These are phyloP conservation scores for Rhodotorula sp. DNA, from an alignment of 1,284 basidiomycete genomes.

Conservation along the genomic window DNA sequence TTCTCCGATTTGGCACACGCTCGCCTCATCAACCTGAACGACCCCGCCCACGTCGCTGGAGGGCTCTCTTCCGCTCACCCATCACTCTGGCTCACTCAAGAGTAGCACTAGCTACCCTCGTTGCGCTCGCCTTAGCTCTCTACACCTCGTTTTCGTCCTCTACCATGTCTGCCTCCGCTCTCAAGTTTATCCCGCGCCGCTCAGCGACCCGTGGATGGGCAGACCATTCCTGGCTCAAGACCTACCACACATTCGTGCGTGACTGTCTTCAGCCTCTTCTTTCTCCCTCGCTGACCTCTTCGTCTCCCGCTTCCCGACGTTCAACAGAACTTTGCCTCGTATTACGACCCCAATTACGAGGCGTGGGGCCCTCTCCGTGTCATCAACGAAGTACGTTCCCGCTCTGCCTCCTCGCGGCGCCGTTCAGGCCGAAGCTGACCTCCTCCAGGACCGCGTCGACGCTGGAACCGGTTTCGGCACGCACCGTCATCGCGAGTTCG, in stretches of 20 bases:
- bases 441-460: constrained; percentile 66
- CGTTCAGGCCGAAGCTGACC: not conserved
- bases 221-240: constrained; percentile 82
- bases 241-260: constrained; percentile 38
- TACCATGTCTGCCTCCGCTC: constrained; percentile 9
- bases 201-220: constrained; percentile 62
- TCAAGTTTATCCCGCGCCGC: constrained; percentile 39
- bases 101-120: no score
- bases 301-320: not conserved
- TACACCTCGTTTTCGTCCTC: not conserved
- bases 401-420: no score
- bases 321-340: constrained; percentile 25
- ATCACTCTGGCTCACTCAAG: not conserved
- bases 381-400: constrained; percentile 67
- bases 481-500: constrained; percentile 78
- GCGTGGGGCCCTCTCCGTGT: constrained; percentile 54
- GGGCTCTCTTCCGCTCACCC: not conserved
- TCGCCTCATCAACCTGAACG: not conserved
- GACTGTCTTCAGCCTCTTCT: no score
- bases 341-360: constrained; percentile 20
- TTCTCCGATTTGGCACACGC: no score
- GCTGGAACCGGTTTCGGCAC: constrained; percentile 77
- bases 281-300: not conserved
- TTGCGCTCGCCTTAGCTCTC: not conserved
- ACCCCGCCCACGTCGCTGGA: not conserved